These are phyloP conservation scores for Coccomyxa sp. DNA, from an alignment of 139 green algal species.

Conservation along the genomic window DNA sequence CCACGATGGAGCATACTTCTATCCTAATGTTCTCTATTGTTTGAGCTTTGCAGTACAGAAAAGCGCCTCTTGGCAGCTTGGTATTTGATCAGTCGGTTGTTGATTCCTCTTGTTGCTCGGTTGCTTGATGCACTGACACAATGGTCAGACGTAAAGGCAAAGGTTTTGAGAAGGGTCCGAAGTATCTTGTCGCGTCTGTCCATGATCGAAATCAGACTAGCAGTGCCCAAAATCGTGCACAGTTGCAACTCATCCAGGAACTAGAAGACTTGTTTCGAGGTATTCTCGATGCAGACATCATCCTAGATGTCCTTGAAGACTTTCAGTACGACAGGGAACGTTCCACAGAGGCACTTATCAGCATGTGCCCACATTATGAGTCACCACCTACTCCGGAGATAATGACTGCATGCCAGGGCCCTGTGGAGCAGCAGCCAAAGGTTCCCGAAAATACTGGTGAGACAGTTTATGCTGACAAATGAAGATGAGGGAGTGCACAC, in stretches of 20 bases:
- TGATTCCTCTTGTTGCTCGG: no score
- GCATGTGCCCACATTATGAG: not conserved
- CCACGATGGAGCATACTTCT: no score
- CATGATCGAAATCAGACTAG: not conserved
- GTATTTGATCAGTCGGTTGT: no score
- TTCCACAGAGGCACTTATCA: not conserved
- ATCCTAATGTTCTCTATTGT: no score
- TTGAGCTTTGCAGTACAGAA: no score
- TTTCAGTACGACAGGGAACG: not conserved
- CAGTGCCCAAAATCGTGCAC: not conserved
- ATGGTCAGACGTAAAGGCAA: no score
- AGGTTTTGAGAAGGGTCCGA: not conserved
- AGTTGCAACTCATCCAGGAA: not conserved
- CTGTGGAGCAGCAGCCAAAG: not conserved
- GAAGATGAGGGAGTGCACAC: no score
- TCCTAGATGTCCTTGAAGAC: not conserved
- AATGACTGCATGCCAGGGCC: not conserved
- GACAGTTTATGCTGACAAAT: not conserved
- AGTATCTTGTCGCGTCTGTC: not conserved
- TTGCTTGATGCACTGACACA: no score
- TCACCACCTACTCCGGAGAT: not conserved
- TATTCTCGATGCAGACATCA: not conserved
- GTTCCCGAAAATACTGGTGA: not conserved
- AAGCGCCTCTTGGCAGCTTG: no score
- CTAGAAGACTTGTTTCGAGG: not conserved